Evolutionary conservation across 2,329 filamentous ascomycete species (phyloP).

Genomic region (Graphilbum sp.): DNA sequence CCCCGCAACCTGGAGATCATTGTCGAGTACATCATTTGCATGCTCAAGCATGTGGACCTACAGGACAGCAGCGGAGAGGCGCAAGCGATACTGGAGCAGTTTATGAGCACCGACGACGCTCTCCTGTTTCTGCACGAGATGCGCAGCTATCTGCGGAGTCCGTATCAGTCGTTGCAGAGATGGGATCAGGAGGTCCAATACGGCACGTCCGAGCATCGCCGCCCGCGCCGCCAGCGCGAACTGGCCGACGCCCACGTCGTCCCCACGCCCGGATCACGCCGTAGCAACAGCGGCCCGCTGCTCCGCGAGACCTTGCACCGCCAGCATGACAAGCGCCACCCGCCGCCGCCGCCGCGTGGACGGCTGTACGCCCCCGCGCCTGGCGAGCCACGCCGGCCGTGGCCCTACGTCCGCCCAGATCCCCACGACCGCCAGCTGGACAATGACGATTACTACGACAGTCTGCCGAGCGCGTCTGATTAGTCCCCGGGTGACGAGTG

Average conservation of each 20-base stretch:
- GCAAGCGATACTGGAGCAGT: conserved; percentile 63
- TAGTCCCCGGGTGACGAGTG: too few species aligned
- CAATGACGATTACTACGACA: not conserved
- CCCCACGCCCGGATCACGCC: not conserved
- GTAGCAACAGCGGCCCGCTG: not conserved
- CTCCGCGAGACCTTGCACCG: not conserved
- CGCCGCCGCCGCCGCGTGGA: not conserved
- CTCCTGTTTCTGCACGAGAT: conserved; percentile 73
- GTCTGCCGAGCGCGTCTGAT: too few species aligned
- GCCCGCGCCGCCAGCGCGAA: not conserved
- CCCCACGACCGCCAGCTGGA: not conserved
- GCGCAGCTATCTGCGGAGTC: conserved; percentile 66
- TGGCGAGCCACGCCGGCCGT: not conserved
- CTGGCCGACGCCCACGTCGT: not conserved
- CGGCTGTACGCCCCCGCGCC: not conserved
- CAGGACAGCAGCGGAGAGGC: conserved; percentile 65
- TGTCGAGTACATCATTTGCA: conserved; percentile 70
- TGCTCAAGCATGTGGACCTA: conserved; percentile 68
- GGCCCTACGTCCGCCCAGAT: not conserved
- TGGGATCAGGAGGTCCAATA: conserved; percentile 80
- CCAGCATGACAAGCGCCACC: not conserved
- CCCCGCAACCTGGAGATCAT: conserved; percentile 48
- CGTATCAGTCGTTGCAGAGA: conserved; percentile 50
- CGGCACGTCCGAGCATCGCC: conserved; percentile 1
- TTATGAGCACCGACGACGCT: conserved; percentile 56